Evolutionary conservation across 805 yeast genomes (phyloP).

Genomic region (Myxozyma geophila): DNA sequence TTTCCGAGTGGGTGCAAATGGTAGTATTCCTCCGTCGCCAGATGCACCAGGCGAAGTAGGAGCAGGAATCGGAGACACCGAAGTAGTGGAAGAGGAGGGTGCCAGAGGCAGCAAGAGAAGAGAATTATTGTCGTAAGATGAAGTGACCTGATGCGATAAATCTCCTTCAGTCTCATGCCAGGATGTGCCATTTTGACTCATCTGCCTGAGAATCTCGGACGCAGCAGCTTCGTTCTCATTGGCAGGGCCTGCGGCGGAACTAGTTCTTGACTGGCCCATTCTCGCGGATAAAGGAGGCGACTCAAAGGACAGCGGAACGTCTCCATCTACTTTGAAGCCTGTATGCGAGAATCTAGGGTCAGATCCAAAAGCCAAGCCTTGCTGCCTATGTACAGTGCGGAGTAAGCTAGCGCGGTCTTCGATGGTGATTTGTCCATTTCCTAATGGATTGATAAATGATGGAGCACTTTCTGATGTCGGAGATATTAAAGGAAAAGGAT

Average conservation of each 20-base stretch:
- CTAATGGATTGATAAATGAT: not conserved
- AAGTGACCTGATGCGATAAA: not conserved
- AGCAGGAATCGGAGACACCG: not conserved
- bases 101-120: not conserved
- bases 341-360: slow-evolving; percentile 29
- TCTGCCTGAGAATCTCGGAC: slow-evolving; percentile 30
- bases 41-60: not conserved
- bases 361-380: slow-evolving; percentile 34
- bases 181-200: slow-evolving; percentile 25
- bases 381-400: slow-evolving; percentile 30
- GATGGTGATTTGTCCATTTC: slow-evolving; percentile 13
- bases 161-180: slow-evolving; percentile 4
- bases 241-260: not conserved
- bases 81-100: slow-evolving; percentile 2
- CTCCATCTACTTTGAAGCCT: slow-evolving; percentile 15
- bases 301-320: not conserved
- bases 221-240: slow-evolving; percentile 19
- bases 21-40: not conserved
- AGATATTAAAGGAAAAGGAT: not conserved
- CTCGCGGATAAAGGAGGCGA: not conserved
- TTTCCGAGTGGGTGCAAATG: not conserved
- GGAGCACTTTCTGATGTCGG: not conserved
- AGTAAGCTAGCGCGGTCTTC: slow-evolving; percentile 31
- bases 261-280: not conserved
- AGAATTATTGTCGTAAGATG: not conserved